Conservation (phyloP, 164 flowering plant genomes). For the Houttuynia cordata region DNA sequence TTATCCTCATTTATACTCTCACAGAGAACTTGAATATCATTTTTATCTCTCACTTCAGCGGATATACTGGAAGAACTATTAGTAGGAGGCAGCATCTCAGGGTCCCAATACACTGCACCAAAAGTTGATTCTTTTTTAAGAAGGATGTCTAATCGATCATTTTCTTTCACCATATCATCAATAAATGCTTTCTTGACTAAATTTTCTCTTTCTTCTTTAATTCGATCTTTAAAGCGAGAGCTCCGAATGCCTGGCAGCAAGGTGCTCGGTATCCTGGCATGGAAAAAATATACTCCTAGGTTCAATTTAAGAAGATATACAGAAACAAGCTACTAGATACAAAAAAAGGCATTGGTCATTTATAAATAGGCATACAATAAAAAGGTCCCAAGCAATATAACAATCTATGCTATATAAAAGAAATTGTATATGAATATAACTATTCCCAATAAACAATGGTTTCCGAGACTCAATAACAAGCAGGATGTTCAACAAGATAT, state of each 20-base stretch:
- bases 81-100: slow-evolving; percentile 49
- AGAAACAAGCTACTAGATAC: background rate
- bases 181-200: slow-evolving; percentile 77
- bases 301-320: slow-evolving; percentile 12
- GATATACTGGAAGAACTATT: slow-evolving; percentile 19
- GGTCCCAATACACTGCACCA: slow-evolving; percentile 64
- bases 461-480: too few species aligned
- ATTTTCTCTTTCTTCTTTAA: slow-evolving; percentile 75
- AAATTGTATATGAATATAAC: too few species aligned
- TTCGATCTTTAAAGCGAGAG: slow-evolving; percentile 85
- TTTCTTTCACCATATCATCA: slow-evolving; percentile 64
- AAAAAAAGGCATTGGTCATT: background rate
- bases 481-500: too few species aligned
- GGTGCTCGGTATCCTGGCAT: slow-evolving; percentile 73
- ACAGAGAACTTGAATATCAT: background rate
- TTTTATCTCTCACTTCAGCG: slow-evolving; percentile 1
- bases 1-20: background rate
- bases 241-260: slow-evolving; percentile 80
- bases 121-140: slow-evolving; percentile 32
- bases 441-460: too few species aligned
- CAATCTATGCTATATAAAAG: too few species aligned
- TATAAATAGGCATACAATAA: too few species aligned
- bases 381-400: too few species aligned
- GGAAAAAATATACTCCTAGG: slow-evolving; percentile 22
- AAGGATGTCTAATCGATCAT: slow-evolving; percentile 32